Evolutionary conservation across 495 filamentous ascomycete genomes (phyloP).

Genomic region (Xylaria curta): DNA sequence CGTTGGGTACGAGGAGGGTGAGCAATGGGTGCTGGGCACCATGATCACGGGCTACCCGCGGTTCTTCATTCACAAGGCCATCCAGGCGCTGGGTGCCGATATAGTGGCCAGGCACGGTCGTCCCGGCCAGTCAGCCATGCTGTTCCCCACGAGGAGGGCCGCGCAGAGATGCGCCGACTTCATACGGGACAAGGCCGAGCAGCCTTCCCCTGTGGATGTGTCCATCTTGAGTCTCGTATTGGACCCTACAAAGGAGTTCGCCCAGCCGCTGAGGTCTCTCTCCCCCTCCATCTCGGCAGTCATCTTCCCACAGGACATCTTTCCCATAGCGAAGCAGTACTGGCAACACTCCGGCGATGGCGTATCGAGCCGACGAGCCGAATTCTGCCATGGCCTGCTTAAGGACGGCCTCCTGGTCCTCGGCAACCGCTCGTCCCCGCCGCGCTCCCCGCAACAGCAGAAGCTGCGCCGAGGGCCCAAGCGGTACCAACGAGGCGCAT

Average conservation of each 20-base stretch:
- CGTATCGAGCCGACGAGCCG: slow-evolving; percentile 86
- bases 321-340: slow-evolving; percentile 79
- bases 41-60: slow-evolving; percentile 96
- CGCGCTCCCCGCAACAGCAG: slow-evolving; percentile 36
- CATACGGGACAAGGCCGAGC: slow-evolving; percentile 61
- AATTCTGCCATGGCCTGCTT: slow-evolving; percentile 81
- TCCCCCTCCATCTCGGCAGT: slow-evolving; percentile 68
- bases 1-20: slow-evolving; percentile 90
- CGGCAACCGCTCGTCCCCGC: slow-evolving; percentile 40
- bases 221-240: slow-evolving; percentile 70
- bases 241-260: slow-evolving; percentile 56
- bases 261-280: slow-evolving; percentile 51
- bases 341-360: slow-evolving; percentile 99
- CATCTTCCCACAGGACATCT: slow-evolving; percentile 69
- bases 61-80: slow-evolving; percentile 90
- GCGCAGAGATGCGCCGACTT: slow-evolving; percentile 76
- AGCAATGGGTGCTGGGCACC: slow-evolving; percentile 80
- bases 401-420: slow-evolving; percentile 72
- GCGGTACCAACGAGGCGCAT: slow-evolving; percentile 71
- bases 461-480: slow-evolving; percentile 68
- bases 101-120: slow-evolving; percentile 69
- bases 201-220: slow-evolving; percentile 54
- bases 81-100: slow-evolving; percentile 73
- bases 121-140: slow-evolving; percentile 69
- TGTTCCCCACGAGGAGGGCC: slow-evolving; percentile 75